Evolutionary conservation across 768 basidiomycete species (phyloP).

Genomic region (Pleurotus giganteus): DNA sequence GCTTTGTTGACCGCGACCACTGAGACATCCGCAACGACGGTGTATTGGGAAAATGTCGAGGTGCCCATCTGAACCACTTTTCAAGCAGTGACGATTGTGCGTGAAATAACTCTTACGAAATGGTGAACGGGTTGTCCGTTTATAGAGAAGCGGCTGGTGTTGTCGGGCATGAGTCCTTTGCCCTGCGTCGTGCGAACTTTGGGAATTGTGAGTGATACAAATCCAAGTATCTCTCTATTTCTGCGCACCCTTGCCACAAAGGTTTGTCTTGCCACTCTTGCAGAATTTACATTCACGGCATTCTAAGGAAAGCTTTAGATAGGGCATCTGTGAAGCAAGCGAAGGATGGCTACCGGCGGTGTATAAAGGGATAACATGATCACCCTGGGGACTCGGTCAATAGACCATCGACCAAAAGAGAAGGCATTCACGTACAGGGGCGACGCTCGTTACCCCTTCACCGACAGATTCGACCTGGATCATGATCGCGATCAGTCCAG

Average conservation of each 20-base stretch:
- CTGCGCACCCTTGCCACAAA: constrained; percentile 83
- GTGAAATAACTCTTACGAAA: constrained; percentile 59
- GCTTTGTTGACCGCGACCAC: constrained; percentile 85
- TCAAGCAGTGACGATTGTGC: neutral
- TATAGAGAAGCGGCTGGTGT: constrained; percentile 81
- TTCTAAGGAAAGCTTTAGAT: constrained; percentile 42
- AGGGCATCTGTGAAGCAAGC: neutral
- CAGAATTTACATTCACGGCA: constrained; percentile 99
- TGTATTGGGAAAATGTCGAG: constrained; percentile 99
- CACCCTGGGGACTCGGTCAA: constrained; percentile 49
- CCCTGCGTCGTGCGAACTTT: constrained; percentile 92
- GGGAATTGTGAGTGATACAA: neutral
- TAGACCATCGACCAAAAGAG: neutral
- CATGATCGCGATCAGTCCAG: constrained; percentile 12
- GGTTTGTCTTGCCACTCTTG: constrained; percentile 96
- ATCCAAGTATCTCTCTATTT: neutral
- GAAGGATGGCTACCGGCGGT: constrained; percentile 67
- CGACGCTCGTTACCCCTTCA: constrained; percentile 80
- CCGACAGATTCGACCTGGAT: constrained; percentile 93
- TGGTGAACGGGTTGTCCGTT: constrained; percentile 87
- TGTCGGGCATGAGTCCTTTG: constrained; percentile 92
- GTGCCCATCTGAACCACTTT: constrained; percentile 82
- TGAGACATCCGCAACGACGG: constrained; percentile 96
- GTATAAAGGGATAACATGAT: constrained; percentile 97
- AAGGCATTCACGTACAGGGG: constrained; percentile 24